These are phyloP conservation scores for Cordyceps javanica DNA, from an alignment of 2,329 filamentous ascomycete genomes.

Conservation along the genomic window DNA sequence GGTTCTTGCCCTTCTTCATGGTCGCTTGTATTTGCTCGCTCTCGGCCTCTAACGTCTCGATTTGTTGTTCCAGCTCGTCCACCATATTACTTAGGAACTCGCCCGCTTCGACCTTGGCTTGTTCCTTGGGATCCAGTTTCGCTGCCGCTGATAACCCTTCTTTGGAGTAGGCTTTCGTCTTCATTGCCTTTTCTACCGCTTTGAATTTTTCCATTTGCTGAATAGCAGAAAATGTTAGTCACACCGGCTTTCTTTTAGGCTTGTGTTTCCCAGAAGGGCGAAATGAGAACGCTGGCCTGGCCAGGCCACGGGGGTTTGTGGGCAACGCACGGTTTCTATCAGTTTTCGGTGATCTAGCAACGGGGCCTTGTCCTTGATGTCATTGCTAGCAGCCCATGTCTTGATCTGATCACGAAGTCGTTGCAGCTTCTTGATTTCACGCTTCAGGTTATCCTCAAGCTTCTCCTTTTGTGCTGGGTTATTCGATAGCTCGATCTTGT, in stretches of 20 bases:
- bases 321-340: slow-evolving; percentile 81
- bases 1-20: slow-evolving; percentile 93
- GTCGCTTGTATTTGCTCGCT: slow-evolving; percentile 78
- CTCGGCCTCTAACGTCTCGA: slow-evolving; percentile 88
- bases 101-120: slow-evolving; percentile 82
- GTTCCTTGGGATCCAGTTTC: slow-evolving; percentile 95
- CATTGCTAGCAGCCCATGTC: slow-evolving; percentile 96
- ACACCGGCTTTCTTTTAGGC: not conserved
- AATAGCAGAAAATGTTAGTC: slow-evolving; percentile 19
- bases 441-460: slow-evolving; percentile 94
- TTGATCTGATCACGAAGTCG: slow-evolving; percentile 97
- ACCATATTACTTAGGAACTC: slow-evolving; percentile 84
- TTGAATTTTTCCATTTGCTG: slow-evolving; percentile 99
- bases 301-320: not conserved
- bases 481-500: slow-evolving; percentile 90
- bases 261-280: not conserved
- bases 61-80: slow-evolving; percentile 87
- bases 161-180: slow-evolving; percentile 99
- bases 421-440: slow-evolving; percentile 99
- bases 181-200: slow-evolving; percentile 99
- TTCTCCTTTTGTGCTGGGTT: slow-evolving; percentile 97
- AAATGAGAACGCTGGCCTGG: not conserved
- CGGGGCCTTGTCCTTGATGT: slow-evolving; percentile 98
- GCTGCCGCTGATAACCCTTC: slow-evolving; percentile 87
- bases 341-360: slow-evolving; percentile 88